Evolutionary conservation across 2,329 filamentous ascomycete species (phyloP).

Genomic region (Neocucurbitaria cava): DNA sequence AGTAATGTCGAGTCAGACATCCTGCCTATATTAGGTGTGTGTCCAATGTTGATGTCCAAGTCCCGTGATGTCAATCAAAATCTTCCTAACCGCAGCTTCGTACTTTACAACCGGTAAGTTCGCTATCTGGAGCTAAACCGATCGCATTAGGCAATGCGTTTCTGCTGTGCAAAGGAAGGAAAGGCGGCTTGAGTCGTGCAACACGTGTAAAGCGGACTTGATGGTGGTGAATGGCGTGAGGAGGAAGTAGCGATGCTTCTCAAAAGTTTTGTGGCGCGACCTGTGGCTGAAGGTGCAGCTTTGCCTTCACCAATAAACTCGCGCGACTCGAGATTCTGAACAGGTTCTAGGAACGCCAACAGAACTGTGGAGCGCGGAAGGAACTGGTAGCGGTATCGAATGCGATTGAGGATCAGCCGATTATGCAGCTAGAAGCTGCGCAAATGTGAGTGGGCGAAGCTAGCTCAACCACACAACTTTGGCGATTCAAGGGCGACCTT

Average conservation of each 20-base stretch:
- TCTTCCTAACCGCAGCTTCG: too few species aligned
- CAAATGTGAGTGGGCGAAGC: conserved; percentile 6
- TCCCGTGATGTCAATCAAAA: conserved; percentile 12
- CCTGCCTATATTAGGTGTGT: conserved; percentile 4
- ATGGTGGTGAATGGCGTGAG: conserved; percentile 6
- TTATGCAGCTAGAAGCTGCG: conserved; percentile 3
- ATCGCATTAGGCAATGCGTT: neutral
- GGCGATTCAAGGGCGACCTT: neutral
- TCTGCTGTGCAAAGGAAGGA: neutral
- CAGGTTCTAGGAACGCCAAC: conserved; percentile 6
- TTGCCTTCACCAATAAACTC: neutral
- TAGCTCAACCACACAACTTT: conserved; percentile 8
- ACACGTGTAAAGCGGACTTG: neutral
- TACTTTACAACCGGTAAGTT: conserved; percentile 7
- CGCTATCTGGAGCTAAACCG: neutral
- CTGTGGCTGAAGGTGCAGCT: conserved; percentile 7
- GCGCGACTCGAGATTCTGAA: neutral
- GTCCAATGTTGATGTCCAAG: conserved; percentile 1
- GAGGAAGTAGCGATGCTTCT: conserved; percentile 2
- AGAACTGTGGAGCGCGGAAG: conserved; percentile 2
- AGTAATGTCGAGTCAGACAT: conserved; percentile 49
- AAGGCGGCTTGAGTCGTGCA: neutral
- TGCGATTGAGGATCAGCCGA: conserved; percentile 11
- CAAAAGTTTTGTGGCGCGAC: neutral
- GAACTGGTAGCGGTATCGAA: conserved; percentile 6